These are phyloP conservation scores for Blastocladiella emersonii DNA, from an alignment of 371 early-diverging fungal genomes.

Conservation along the genomic window DNA sequence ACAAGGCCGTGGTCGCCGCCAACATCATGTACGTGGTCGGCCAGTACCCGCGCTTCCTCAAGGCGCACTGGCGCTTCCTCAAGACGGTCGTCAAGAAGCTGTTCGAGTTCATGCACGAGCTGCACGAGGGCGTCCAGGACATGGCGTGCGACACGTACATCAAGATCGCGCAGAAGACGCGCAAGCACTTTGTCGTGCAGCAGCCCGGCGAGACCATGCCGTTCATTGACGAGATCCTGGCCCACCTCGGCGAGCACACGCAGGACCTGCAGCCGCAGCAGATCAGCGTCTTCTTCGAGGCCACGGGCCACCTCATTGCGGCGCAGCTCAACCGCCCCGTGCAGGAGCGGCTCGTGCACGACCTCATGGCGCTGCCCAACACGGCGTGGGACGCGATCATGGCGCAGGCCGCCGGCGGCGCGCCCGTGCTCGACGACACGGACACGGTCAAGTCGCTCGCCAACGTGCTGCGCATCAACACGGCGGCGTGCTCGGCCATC, in stretches of 20 bases:
- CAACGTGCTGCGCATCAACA: constrained; percentile 90
- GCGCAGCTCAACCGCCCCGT: constrained; percentile 60
- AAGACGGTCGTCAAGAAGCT: constrained; percentile 99
- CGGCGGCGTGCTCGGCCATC: constrained; percentile 73
- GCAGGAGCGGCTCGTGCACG: constrained; percentile 65
- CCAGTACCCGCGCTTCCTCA: constrained; percentile 96
- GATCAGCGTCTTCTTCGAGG: constrained; percentile 92
- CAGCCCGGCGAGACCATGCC: constrained; percentile 72
- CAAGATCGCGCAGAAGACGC: constrained; percentile 94
- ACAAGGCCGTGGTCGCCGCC: constrained; percentile 98
- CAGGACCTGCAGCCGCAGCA: constrained; percentile 79
- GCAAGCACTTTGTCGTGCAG: constrained; percentile 82
- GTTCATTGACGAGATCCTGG: constrained; percentile 88
- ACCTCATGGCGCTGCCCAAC: constrained; percentile 83
- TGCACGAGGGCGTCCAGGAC: constrained; percentile 99
- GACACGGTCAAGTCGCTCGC: constrained; percentile 71
- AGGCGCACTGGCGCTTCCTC: constrained; percentile 97
- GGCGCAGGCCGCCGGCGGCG: constrained; percentile 50
- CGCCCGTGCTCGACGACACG: constrained; percentile 56
- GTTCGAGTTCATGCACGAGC: constrained; percentile 99
- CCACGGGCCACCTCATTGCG: constrained; percentile 88
- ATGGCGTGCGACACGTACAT: constrained; percentile 99
- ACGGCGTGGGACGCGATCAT: constrained; percentile 44
- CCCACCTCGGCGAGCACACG: constrained; percentile 58
- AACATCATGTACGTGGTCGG: constrained; percentile 99